Evolutionary conservation across 2,329 filamentous ascomycete genomes (phyloP), one percentile per base, ranked within the genome.

Genomic region (Verruconis gallopava): DNA sequence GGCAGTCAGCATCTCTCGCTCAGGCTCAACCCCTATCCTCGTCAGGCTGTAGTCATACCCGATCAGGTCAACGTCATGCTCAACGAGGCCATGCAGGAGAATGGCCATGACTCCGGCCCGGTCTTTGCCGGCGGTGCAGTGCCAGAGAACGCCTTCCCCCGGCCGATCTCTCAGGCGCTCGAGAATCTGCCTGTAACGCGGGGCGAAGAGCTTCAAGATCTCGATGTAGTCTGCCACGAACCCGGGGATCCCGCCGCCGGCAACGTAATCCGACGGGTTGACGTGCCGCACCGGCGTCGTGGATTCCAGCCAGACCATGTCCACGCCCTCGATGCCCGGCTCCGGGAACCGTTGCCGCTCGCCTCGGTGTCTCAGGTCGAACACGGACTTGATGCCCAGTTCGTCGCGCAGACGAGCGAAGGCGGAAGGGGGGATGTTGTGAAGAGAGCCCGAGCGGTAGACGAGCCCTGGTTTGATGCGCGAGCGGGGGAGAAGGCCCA

Each of bases 91-190:
- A n/a, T 50, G 44, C 17, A 53, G 15, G 3, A 53, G 20, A 4
- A 49, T 47, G 4, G 49, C 46, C 5, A 53, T 45, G 3, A 51
- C 45, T 30, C 50, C 51, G 3, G 50, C 51, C 21, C 51, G 46
- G 33, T 52, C 50, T 44, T 53, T 53, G 15, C 51, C 50, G 19
- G 49, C 51, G 20, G 48, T 49, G 37, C 48, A 51, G 41, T 50
- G 47, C 28, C 51, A 50, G 25, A 52, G 33, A 20, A 51, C n/a
- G 22, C 43, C 21, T 17, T 37, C 28, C 20, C 25, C 35, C 4
- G 40, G 40, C 28, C 40, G 37, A 41, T 50, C 48, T 19, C 43
- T 30, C 4, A 50, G 25, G 44, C 43, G 45, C 44, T 46, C 45
- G 25, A 53, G 22, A n/a, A 44, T 46, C 6, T 4, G 22, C 22